Conservation (phyloP, 106 monocot species). For the Allium fistulosum region DNA sequence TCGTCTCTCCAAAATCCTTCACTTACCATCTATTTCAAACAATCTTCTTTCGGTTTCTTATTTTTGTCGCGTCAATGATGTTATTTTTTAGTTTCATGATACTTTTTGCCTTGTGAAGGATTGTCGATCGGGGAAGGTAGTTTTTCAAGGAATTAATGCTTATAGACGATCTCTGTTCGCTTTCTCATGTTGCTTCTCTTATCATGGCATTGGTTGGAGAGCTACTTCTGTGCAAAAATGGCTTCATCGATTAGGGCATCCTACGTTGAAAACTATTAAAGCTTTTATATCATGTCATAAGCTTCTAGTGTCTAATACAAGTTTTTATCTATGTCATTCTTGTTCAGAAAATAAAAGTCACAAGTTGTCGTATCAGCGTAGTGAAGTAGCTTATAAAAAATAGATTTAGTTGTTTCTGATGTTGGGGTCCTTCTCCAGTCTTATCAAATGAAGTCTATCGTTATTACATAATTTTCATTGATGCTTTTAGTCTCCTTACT, state of each 20-base stretch:
- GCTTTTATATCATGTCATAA: not conserved
- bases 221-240: not conserved
- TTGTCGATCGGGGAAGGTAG: not conserved
- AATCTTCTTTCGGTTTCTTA: not conserved
- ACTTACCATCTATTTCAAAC: not conserved
- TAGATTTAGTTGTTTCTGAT: not conserved
- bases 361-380: not conserved
- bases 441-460: not conserved
- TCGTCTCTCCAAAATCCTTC: not conserved
- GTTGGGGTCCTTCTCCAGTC: not conserved
- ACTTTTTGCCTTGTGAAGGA: not conserved
- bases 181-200: not conserved
- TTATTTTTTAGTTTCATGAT: not conserved
- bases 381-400: not conserved
- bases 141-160: not conserved
- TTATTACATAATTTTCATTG: not conserved
- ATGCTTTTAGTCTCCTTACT: not conserved
- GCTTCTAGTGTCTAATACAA: not conserved
- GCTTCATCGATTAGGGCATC: not conserved
- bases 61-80: not conserved
- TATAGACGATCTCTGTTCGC: not conserved
- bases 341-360: not conserved
- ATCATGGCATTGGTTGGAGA: not conserved
- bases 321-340: not conserved
- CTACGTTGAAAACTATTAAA: not conserved